A percentile compares a stretch with the other conserved stretches of the same genome.
These are phyloP conservation scores for Pseudoturritis turrita DNA, from an alignment of 345 rosid genomes.

Conservation along the genomic window DNA sequence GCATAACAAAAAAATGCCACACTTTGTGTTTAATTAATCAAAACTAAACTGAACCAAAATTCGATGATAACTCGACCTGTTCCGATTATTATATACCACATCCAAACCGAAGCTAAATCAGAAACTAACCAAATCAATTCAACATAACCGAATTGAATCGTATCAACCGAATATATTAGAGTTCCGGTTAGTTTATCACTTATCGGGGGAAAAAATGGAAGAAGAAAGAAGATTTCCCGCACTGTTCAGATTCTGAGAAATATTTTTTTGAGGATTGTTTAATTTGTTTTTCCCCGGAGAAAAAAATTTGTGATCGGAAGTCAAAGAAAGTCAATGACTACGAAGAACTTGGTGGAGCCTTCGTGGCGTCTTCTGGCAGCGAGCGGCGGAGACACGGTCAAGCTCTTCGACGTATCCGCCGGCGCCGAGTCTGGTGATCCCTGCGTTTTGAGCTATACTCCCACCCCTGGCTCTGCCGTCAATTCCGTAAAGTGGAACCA, in stretches of 20 bases:
- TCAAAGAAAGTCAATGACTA: conserved; percentile 5
- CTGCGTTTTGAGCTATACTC: conserved; percentile 60
- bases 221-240: not conserved
- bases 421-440: conserved; percentile 56
- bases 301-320: not conserved
- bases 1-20: no score
- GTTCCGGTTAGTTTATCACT: no score
- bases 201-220: no score
- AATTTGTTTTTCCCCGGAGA: not conserved
- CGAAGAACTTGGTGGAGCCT: conserved; percentile 53
- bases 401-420: conserved; percentile 64
- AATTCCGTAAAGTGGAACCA: conserved; percentile 91
- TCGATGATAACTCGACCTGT: no score
- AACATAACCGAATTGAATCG: no score
- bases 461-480: conserved; percentile 60
- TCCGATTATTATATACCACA: no score
- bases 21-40: no score
- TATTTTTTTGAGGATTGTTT: not conserved
- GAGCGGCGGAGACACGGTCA: conserved; percentile 78
- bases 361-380: conserved; percentile 65
- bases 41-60: no score
- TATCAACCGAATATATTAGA: no score
- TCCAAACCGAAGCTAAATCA: no score
- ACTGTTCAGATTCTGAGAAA: not conserved
- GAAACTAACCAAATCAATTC: no score